Evolutionary conservation across 768 basidiomycete species (phyloP).

Genomic region (Russula foetens): DNA sequence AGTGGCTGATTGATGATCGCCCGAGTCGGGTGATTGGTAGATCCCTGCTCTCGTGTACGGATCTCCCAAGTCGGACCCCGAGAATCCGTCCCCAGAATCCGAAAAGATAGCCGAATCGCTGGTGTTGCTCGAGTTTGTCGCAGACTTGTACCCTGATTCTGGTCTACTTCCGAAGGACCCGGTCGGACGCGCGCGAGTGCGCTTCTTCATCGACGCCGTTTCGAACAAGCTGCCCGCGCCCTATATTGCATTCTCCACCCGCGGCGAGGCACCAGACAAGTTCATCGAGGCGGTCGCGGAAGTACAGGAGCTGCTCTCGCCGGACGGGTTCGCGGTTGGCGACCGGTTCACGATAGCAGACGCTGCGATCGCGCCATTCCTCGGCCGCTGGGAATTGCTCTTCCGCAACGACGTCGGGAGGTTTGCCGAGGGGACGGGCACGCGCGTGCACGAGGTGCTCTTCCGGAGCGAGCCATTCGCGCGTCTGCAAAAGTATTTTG

Average conservation of each 20-base stretch:
- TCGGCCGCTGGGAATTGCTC: slow-evolving; percentile 38
- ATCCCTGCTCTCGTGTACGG: slow-evolving; percentile 55
- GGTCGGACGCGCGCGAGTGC: slow-evolving; percentile 43
- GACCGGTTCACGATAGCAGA: slow-evolving; percentile 51
- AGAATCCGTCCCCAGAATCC: slow-evolving; percentile 46
- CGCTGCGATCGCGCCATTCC: slow-evolving; percentile 47
- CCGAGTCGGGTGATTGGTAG: slow-evolving; percentile 22
- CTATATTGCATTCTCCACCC: slow-evolving; percentile 28
- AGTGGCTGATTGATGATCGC: neutral
- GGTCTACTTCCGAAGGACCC: slow-evolving; percentile 44
- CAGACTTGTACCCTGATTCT: slow-evolving; percentile 43
- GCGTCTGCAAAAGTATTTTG: slow-evolving; percentile 39
- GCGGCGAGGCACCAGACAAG: slow-evolving; percentile 30
- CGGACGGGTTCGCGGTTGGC: slow-evolving; percentile 33
- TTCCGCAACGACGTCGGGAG: slow-evolving; percentile 42
- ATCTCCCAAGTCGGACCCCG: slow-evolving; percentile 44
- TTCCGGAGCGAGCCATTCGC: slow-evolving; percentile 37
- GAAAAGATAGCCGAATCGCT: slow-evolving; percentile 52
- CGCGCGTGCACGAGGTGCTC: slow-evolving; percentile 32
- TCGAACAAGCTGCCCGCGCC: slow-evolving; percentile 35
- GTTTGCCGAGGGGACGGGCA: slow-evolving; percentile 33
- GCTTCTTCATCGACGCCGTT: slow-evolving; percentile 50
- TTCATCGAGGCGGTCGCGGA: slow-evolving; percentile 37
- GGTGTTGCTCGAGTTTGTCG: slow-evolving; percentile 53
- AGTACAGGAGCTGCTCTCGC: slow-evolving; percentile 40